Conservation (phyloP, 2,329 filamentous ascomycete genomes). For the Emmonsia crescens region DNA sequence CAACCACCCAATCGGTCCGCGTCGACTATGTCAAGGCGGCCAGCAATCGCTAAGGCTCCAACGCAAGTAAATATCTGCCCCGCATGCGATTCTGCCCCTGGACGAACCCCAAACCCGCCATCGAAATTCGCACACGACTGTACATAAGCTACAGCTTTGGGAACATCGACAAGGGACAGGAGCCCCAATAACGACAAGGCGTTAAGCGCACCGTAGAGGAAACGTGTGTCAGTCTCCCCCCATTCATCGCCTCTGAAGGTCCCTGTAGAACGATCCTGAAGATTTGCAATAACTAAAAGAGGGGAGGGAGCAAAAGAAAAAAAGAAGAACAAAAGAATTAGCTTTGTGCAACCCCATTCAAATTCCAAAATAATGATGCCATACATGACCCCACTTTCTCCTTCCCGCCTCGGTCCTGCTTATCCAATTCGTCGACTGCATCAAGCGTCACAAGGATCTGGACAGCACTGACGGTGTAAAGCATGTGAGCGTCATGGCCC, state of each 20-base stretch:
- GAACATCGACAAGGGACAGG: conserved; percentile 62
- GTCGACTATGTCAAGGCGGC: conserved; percentile 69
- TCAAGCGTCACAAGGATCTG: conserved; percentile 84
- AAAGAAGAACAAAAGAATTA: neutral
- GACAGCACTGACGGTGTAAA: conserved; percentile 89
- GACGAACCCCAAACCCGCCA: conserved; percentile 80
- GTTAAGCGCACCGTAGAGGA: conserved; percentile 83
- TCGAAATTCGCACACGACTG: conserved; percentile 84
- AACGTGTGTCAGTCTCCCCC: conserved; percentile 92
- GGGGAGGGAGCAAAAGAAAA: neutral
- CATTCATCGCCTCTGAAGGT: conserved; percentile 92
- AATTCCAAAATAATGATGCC: conserved; percentile 22
- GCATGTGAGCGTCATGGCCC: conserved; percentile 88
- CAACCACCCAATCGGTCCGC: conserved; percentile 73
- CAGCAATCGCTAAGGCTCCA: conserved; percentile 73
- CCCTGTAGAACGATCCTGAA: conserved; percentile 72
- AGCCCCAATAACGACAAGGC: conserved; percentile 74
- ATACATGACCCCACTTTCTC: conserved; percentile 67
- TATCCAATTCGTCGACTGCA: conserved; percentile 72
- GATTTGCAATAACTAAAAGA: conserved; percentile 57
- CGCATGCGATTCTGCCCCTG: conserved; percentile 86
- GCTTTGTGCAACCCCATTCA: neutral
- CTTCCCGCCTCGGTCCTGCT: conserved; percentile 54
- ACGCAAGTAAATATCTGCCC: conserved; percentile 95
- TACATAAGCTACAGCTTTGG: conserved; percentile 69